phyloP scores from a whole-genome alignment of 441 rosid species.

The Populus hybrid region DNA sequence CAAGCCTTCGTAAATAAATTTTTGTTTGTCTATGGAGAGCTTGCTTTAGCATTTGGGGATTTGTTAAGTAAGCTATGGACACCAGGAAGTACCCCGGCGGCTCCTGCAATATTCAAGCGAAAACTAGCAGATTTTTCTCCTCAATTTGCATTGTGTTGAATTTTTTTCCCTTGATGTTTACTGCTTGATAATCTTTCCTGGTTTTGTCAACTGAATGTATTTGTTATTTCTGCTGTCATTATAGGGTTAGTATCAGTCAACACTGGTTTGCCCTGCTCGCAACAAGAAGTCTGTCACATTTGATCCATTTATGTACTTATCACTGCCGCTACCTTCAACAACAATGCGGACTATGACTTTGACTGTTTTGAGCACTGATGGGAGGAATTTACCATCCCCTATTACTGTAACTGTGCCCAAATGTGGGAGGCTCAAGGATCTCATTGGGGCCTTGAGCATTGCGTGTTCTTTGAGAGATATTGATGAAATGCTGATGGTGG shows the following conservation, averaged over 20 bases:
- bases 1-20: conserved; percentile 3
- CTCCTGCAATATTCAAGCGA: conserved; percentile 56
- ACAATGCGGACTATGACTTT: conserved; percentile 56
- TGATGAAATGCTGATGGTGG: conserved; percentile 53
- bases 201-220: neutral
- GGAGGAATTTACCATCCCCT: conserved; percentile 40
- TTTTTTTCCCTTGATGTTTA: too few species aligned
- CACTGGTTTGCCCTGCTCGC: conserved; percentile 60
- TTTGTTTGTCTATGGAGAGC: conserved; percentile 50
- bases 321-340: conserved; percentile 66
- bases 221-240: conserved; percentile 13
- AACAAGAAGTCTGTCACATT: conserved; percentile 52
- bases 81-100: conserved; percentile 47
- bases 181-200: too few species aligned
- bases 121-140: conserved; percentile 61
- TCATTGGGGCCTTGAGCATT: conserved; percentile 39
- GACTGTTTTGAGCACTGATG: conserved; percentile 53
- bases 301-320: conserved; percentile 16
- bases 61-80: conserved; percentile 62
- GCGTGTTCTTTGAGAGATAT: conserved; percentile 42
- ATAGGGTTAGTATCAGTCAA: conserved; percentile 69
- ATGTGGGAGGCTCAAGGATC: conserved; percentile 57
- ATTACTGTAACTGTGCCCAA: conserved; percentile 53
- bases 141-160: conserved; percentile 28
- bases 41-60: conserved; percentile 65